Evolutionary conservation across 2,329 filamentous ascomycete genomes (phyloP), one percentile per base, ranked within the genome.

Genomic region (Ustulina deusta): DNA sequence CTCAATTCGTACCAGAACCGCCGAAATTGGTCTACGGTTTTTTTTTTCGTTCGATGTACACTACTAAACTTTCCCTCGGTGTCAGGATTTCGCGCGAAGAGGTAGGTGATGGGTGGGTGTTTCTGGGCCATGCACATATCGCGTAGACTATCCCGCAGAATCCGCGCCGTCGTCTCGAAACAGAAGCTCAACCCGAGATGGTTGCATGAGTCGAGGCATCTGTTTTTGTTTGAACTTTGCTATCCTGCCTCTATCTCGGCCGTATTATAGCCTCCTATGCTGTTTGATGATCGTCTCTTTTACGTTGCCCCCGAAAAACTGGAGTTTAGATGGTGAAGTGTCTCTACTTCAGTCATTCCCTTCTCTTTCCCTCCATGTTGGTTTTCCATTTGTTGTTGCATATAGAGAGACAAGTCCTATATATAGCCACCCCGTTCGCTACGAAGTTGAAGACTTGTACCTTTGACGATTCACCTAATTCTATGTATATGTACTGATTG

Each of bases 151-250:
- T n/a, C 22, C 34, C 36, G 54, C 20, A 25, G 29, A 29, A 56
- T n/a, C 54, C 36, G 36, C 20, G 22, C 34, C 5, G 22, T 32
- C 5, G 22, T 55, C 36, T 56, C 36, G 54, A 56, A 42, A 56
- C 44, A 56, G 36, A 34, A 44, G 22, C 7, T 42, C 11, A 56
- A 56, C 20, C 25, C 9, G 54, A 29, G 22, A 15, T 56, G 36
- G 17, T 42, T 42, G 54, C 36, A 56, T 56, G 54, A 29, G 22
- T 56, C 1, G 6, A 29, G 22, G 32, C 51, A 20, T 25, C n/a
- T n/a, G 5, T 7, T 17, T 5, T 56, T 42, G 36, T 29, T 40
- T 42, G 36, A 13, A 20, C 38, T 42, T 56, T 42, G 13, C n/a
- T n/a, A 32, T 9, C 36, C 1, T 34, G 17, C 17, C 27, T 52